phyloP scores from a whole-genome alignment of 2,329 filamentous ascomycete genomes.

The Cladosporium sp. region DNA sequence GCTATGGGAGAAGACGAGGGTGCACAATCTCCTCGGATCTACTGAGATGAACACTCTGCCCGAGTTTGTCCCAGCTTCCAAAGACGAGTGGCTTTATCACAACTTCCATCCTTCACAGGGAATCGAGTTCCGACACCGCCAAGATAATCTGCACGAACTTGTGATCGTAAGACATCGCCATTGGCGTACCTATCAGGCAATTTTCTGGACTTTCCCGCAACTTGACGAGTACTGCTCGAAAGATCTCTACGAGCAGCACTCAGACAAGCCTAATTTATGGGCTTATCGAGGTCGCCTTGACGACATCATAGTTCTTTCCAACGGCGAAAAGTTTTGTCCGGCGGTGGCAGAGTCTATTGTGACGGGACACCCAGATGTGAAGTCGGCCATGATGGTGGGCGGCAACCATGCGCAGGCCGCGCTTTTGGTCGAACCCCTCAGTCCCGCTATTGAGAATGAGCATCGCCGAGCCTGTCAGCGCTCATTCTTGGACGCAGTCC shows the following conservation, averaged over 20 bases:
- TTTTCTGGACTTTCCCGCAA: constrained; percentile 37
- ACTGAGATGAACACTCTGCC: constrained; percentile 24
- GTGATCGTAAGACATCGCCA: constrained; percentile 16
- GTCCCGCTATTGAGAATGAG: constrained; percentile 23
- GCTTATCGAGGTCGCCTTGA: constrained; percentile 34
- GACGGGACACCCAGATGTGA: constrained; percentile 32
- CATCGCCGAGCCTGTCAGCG: neutral
- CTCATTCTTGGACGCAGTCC: neutral
- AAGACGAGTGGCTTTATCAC: constrained; percentile 23
- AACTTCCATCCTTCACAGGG: constrained; percentile 19
- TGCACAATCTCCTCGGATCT: constrained; percentile 21
- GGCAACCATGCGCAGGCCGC: constrained; percentile 34
- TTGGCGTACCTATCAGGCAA: constrained; percentile 30
- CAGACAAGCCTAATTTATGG: constrained; percentile 34
- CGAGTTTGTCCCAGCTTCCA: constrained; percentile 20
- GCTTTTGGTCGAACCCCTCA: constrained; percentile 36
- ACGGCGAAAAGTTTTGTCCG: constrained; percentile 37
- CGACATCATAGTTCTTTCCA: constrained; percentile 35
- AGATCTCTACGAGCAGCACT: constrained; percentile 36
- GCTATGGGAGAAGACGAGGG: constrained; percentile 19
- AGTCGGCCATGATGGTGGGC: constrained; percentile 39
- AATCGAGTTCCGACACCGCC: constrained; percentile 16
- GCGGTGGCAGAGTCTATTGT: neutral
- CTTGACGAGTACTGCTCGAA: constrained; percentile 34
- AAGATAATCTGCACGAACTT: constrained; percentile 8